Conservation (phyloP, 2,329 filamentous ascomycete genomes). For the Aplosporella prunicola region DNA sequence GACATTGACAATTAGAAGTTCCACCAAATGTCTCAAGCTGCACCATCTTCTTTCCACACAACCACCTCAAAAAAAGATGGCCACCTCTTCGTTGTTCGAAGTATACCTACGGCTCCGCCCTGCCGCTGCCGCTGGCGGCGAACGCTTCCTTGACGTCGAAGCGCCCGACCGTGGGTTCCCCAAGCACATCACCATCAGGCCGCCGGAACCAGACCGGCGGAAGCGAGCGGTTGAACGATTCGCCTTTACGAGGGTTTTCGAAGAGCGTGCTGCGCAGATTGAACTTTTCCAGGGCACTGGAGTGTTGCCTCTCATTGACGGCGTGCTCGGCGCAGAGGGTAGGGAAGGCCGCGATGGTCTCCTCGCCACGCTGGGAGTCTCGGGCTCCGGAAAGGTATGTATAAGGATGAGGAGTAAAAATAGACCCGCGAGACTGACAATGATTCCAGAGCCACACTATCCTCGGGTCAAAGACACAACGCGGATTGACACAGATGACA, state of each 20-base stretch:
- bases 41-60: no score
- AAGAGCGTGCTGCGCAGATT: conserved; percentile 73
- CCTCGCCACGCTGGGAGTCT: conserved; percentile 85
- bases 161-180: conserved; percentile 28
- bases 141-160: conserved; percentile 76
- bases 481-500: conserved; percentile 83
- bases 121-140: conserved; percentile 31
- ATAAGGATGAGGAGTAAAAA: no score
- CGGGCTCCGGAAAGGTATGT: conserved; percentile 84
- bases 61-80: no score
- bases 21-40: no score
- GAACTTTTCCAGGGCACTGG: conserved; percentile 78
- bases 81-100: conserved; percentile 63
- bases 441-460: conserved; percentile 77
- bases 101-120: conserved; percentile 74
- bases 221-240: conserved; percentile 88
- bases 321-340: conserved; percentile 63
- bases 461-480: conserved; percentile 74
- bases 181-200: conserved; percentile 44
- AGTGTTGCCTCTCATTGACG: conserved; percentile 65
- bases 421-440: neutral
- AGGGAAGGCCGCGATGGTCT: conserved; percentile 80
- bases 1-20: no score
- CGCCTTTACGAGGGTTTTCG: conserved; percentile 86
- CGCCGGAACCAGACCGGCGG: conserved; percentile 69